phyloP scores from a whole-genome alignment of 768 basidiomycete genomes.

The Vararia minispora region DNA sequence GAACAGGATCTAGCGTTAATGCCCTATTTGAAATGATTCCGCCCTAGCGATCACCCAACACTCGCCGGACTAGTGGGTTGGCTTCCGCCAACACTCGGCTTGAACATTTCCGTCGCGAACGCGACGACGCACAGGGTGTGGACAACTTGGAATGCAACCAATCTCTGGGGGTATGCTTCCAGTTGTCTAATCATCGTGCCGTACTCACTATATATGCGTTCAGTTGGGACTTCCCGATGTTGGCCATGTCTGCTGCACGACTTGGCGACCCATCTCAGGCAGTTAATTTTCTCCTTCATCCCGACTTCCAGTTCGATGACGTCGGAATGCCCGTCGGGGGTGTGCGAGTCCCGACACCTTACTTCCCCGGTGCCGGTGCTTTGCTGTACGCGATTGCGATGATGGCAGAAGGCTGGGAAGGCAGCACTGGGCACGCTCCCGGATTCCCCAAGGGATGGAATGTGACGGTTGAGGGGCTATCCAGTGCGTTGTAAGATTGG shows the following conservation, averaged over 20 bases:
- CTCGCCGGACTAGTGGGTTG: slow-evolving; percentile 46
- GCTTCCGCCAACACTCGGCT: slow-evolving; percentile 38
- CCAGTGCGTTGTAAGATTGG: slow-evolving; percentile 25
- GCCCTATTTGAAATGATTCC: too few species aligned
- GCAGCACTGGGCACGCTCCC: slow-evolving; percentile 24
- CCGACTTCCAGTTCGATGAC: slow-evolving; percentile 46
- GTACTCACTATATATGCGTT: not conserved
- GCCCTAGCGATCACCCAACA: slow-evolving; percentile 48
- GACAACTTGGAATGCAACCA: slow-evolving; percentile 41
- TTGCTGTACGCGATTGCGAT: slow-evolving; percentile 42
- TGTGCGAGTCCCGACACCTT: slow-evolving; percentile 42
- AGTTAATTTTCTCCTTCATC: slow-evolving; percentile 42
- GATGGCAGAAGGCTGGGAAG: slow-evolving; percentile 53
- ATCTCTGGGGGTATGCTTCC: slow-evolving; percentile 46
- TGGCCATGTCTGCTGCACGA: slow-evolving; percentile 51
- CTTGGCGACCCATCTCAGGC: slow-evolving; percentile 38
- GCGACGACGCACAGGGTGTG: slow-evolving; percentile 43
- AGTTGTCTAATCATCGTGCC: slow-evolving; percentile 1
- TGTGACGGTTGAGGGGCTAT: slow-evolving; percentile 26
- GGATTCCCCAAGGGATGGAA: slow-evolving; percentile 34
- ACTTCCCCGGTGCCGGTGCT: slow-evolving; percentile 45
- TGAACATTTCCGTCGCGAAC: slow-evolving; percentile 36
- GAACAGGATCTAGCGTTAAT: too few species aligned
- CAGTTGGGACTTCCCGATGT: slow-evolving; percentile 55
- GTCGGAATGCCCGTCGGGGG: slow-evolving; percentile 51